Conservation (phyloP, 1,284 basidiomycete species). For the Ganoderma sp. region DNA sequence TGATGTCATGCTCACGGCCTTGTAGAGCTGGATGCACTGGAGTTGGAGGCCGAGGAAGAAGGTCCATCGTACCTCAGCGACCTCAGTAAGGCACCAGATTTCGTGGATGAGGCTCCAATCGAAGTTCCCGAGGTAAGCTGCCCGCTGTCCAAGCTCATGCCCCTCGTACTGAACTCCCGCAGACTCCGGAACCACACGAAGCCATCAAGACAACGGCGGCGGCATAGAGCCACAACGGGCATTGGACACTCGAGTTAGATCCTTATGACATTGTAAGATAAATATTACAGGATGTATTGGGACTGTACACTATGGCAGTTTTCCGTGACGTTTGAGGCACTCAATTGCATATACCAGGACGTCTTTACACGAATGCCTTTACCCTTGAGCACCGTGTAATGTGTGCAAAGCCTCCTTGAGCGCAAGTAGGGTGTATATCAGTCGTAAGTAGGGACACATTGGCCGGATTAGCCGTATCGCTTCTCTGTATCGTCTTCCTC, state of each 20-base stretch:
- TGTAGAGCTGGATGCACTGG: slow-evolving; percentile 87
- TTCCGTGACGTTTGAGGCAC: neutral
- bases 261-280: slow-evolving; percentile 22
- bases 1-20: slow-evolving; percentile 14
- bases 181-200: slow-evolving; percentile 37
- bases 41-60: slow-evolving; percentile 88
- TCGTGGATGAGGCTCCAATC: slow-evolving; percentile 85
- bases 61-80: slow-evolving; percentile 86
- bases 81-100: slow-evolving; percentile 86
- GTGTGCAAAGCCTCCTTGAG: neutral
- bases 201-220: slow-evolving; percentile 39
- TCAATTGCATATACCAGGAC: neutral
- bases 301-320: slow-evolving; percentile 25
- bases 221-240: slow-evolving; percentile 26
- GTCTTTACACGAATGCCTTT: neutral
- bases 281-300: slow-evolving; percentile 11
- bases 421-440: neutral
- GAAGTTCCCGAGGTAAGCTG: slow-evolving; percentile 61
- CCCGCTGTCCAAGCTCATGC: neutral
- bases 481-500: slow-evolving; percentile 52
- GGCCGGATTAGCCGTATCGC: slow-evolving; percentile 37
- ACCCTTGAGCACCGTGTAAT: neutral
- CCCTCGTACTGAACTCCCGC: neutral
- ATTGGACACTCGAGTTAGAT: slow-evolving; percentile 11
- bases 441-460: neutral